These are phyloP conservation scores for Ailanthus altissimus DNA, from an alignment of 345 rosid genomes.

Conservation along the genomic window DNA sequence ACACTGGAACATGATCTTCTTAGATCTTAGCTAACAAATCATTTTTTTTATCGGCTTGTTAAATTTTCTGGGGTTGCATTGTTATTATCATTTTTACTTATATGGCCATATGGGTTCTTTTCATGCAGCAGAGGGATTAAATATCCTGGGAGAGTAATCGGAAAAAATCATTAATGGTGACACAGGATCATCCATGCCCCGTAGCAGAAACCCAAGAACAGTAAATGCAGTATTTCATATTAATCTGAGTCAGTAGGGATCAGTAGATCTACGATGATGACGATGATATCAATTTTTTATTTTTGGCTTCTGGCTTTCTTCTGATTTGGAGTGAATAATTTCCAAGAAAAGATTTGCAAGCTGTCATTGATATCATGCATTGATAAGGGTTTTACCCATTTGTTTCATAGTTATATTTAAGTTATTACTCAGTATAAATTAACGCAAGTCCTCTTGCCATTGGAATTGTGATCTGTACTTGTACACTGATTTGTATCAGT, in stretches of 20 bases:
- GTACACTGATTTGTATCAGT: not conserved
- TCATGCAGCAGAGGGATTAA: not conserved
- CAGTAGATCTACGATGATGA: not conserved
- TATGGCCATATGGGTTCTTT: not conserved
- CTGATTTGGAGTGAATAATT: not conserved
- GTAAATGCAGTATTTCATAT: constrained; percentile 3
- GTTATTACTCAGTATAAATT: not conserved
- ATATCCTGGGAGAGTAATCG: not conserved
- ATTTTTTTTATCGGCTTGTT: not conserved
- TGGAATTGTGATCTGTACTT: not conserved
- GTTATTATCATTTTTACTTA: not conserved
- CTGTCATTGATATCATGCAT: not conserved
- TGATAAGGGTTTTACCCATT: constrained; percentile 3
- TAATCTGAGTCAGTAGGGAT: constrained; percentile 13
- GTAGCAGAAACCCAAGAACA: constrained; percentile 8
- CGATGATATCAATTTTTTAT: not conserved
- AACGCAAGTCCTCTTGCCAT: not conserved
- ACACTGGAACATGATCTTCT: not conserved
- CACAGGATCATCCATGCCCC: not conserved
- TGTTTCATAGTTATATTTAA: not conserved
- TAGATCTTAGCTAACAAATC: not conserved
- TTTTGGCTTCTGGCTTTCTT: not conserved
- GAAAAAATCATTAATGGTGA: constrained; percentile 8
- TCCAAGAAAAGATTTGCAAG: constrained; percentile 7
- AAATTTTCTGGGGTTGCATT: not conserved